A percentile compares a stretch with the other conserved stretches of the same genome.
Evolutionary conservation across 495 filamentous ascomycete species (phyloP).

Genomic region (Trichodelitschia bisporula): DNA sequence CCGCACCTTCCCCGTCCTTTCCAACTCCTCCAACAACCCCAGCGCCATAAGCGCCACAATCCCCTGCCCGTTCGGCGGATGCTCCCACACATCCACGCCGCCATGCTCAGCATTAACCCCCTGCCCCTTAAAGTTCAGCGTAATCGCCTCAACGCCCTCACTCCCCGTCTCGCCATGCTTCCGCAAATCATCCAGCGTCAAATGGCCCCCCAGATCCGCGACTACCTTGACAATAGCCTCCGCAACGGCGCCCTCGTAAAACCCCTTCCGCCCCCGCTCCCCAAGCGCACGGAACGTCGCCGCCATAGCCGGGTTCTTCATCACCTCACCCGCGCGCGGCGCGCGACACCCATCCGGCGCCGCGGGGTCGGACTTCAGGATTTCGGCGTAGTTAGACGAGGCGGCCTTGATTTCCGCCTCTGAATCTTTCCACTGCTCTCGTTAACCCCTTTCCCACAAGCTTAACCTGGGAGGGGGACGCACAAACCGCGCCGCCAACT

Average conservation of each 20-base stretch:
- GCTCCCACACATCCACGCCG: constrained; percentile 79
- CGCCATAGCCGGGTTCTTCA: constrained; percentile 64
- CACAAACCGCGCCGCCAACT: constrained; percentile 48
- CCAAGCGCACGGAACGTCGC: constrained; percentile 62
- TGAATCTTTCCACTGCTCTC: constrained; percentile 36
- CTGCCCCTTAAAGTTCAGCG: constrained; percentile 40
- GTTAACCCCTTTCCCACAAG: constrained; percentile 2
- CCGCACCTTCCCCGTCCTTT: constrained; percentile 43
- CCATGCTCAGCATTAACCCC: constrained; percentile 18
- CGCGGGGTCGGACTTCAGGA: constrained; percentile 49
- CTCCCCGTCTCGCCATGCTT: constrained; percentile 48
- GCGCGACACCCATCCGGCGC: constrained; percentile 40
- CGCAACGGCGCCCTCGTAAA: constrained; percentile 70
- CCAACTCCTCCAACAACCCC: constrained; percentile 69
- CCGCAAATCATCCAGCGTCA: constrained; percentile 58
- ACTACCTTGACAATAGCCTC: constrained; percentile 56
- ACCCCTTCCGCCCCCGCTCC: constrained; percentile 62
- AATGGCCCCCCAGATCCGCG: constrained; percentile 46
- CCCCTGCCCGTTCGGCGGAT: constrained; percentile 94
- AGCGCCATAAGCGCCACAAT: constrained; percentile 87
- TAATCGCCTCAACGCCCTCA: constrained; percentile 63
- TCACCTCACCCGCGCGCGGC: constrained; percentile 63
- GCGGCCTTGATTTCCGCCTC: constrained; percentile 37
- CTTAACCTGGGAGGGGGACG: constrained; percentile 13
- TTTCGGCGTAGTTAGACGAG: constrained; percentile 63